Percentiles rank a stretch among this genome's conserved stretches.
Conservation (phyloP, 2,329 filamentous ascomycete species). For the Aspergillus fijiensis region DNA sequence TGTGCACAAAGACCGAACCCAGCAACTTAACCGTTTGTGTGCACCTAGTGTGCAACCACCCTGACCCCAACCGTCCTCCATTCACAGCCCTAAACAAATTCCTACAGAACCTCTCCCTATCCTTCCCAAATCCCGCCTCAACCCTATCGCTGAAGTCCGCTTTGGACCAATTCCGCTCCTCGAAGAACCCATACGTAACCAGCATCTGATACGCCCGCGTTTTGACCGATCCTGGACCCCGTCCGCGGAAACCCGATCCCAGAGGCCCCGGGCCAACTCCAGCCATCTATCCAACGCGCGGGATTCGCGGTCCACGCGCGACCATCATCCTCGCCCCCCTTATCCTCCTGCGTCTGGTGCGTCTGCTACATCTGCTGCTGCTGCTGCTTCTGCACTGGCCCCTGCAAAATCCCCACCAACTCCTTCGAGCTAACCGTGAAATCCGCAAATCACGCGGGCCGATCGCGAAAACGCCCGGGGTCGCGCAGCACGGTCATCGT, state of each 20-base stretch:
- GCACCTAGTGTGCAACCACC: too few relatives aligned
- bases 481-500: too few relatives aligned
- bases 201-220: background rate
- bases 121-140: background rate
- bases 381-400: too few relatives aligned
- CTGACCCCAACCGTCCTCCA: background rate
- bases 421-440: too few relatives aligned
- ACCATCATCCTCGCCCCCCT: background rate
- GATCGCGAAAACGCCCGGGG: too few relatives aligned
- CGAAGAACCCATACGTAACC: background rate
- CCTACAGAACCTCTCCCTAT: too few relatives aligned
- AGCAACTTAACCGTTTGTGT: too few relatives aligned
- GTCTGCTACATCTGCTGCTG: too few relatives aligned
- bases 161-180: background rate
- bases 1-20: too few relatives aligned
- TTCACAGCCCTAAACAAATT: background rate
- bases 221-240: background rate
- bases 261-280: background rate
- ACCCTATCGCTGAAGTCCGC: background rate
- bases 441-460: too few relatives aligned
- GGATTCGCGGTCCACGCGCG: background rate
- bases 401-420: too few relatives aligned
- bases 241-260: background rate
- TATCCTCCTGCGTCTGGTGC: too few relatives aligned
- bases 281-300: background rate